A percentile compares a stretch with the other conserved stretches of the same genome.
Conservation (phyloP, 192 early-diverging fungal species). For the Radiomyces spectabilis region DNA sequence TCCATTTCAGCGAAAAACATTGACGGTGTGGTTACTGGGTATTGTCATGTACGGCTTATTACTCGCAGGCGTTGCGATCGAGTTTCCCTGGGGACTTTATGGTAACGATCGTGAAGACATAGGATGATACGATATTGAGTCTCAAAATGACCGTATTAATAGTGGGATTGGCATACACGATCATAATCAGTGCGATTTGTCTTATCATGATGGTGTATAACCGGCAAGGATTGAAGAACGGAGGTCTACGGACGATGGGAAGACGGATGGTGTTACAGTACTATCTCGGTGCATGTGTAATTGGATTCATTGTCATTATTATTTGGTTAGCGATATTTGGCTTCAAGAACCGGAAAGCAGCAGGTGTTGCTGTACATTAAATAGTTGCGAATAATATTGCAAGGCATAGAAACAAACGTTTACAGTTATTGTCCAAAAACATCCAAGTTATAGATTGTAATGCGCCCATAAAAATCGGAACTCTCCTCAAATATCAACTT, state of each 20-base stretch:
- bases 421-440: too few relatives aligned
- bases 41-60: slow-evolving; percentile 23
- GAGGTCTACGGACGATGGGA: slow-evolving; percentile 27
- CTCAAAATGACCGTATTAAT: too few relatives aligned
- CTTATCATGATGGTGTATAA: slow-evolving; percentile 13
- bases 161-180: slow-evolving; percentile 29
- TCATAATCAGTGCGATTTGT: slow-evolving; percentile 16
- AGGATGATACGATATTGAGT: not conserved
- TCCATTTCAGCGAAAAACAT: slow-evolving; percentile 3
- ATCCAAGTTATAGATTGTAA: slow-evolving; percentile 71
- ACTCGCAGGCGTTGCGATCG: slow-evolving; percentile 28
- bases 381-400: too few relatives aligned
- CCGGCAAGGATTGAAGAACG: not conserved
- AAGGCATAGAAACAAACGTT: too few relatives aligned
- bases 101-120: not conserved
- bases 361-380: slow-evolving; percentile 11
- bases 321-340: slow-evolving; percentile 31
- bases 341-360: slow-evolving; percentile 21
- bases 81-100: slow-evolving; percentile 27
- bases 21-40: slow-evolving; percentile 17
- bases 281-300: slow-evolving; percentile 24
- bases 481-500: slow-evolving; percentile 67
- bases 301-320: slow-evolving; percentile 27
- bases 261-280: slow-evolving; percentile 33
- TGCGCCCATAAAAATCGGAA: slow-evolving; percentile 84